phyloP scores from a whole-genome alignment of 192 early-diverging fungal genomes.

The Chytriomyces confervae region DNA sequence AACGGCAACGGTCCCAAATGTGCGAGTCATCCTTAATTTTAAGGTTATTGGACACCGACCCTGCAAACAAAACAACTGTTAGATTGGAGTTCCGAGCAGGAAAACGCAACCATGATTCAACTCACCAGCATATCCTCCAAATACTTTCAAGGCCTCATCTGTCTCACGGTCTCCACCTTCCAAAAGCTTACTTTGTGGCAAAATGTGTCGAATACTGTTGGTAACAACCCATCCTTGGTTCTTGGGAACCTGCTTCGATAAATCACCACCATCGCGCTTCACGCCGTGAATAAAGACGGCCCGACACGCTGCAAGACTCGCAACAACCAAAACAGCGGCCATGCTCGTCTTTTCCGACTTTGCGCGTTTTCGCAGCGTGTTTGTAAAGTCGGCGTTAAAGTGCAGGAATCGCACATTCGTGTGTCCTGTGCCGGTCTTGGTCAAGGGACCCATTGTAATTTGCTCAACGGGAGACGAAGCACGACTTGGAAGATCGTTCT shows the following conservation, averaged over 20 bases:
- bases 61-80: constrained; percentile 15
- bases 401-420: constrained; percentile 43
- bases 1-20: constrained; percentile 53
- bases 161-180: constrained; percentile 51
- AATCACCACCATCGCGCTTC: constrained; percentile 33
- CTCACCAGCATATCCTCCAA: constrained; percentile 57
- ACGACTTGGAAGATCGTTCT: constrained; percentile 6
- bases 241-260: constrained; percentile 37
- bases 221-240: constrained; percentile 60
- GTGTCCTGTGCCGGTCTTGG: constrained; percentile 1
- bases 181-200: constrained; percentile 53
- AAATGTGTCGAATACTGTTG: constrained; percentile 47
- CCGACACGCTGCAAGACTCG: constrained; percentile 49
- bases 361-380: constrained; percentile 33
- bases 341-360: constrained; percentile 51
- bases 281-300: constrained; percentile 21
- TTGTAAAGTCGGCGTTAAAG: constrained; percentile 39
- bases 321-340: constrained; percentile 51
- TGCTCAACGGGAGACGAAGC: constrained; percentile 6
- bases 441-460: constrained; percentile 1
- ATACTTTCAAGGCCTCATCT: constrained; percentile 50
- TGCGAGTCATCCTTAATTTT: constrained; percentile 40
- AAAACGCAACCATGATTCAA: not conserved
- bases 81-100: not conserved
- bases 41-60: constrained; percentile 48